These are phyloP conservation scores for Nemania sp. DNA, from an alignment of 2,329 filamentous ascomycete genomes.

Conservation along the genomic window DNA sequence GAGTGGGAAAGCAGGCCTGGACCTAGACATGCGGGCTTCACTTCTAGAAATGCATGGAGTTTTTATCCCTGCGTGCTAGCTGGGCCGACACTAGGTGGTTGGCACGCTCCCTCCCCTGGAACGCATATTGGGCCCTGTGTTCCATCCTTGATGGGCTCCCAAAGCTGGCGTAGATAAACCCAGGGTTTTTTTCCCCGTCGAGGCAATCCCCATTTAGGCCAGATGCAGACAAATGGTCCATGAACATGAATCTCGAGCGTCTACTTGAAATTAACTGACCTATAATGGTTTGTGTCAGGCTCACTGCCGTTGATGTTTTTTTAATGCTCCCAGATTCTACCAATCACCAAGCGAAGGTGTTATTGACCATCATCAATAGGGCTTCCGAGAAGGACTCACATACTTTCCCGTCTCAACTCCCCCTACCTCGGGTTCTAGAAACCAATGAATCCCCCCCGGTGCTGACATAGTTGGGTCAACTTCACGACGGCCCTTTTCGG, in stretches of 20 bases:
- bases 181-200: not conserved
- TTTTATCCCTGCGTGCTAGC: not conserved
- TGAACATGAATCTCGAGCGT: too few species aligned
- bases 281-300: not conserved
- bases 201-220: not conserved
- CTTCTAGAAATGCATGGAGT: not conserved
- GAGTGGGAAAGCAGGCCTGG: not conserved
- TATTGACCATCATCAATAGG: constrained; percentile 1
- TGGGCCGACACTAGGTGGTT: not conserved
- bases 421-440: not conserved
- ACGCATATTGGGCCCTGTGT: constrained; percentile 5
- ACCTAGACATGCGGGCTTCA: constrained; percentile 10
- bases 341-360: constrained; percentile 1
- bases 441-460: not conserved
- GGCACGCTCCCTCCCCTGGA: constrained; percentile 9
- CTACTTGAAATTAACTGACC: too few species aligned
- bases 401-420: not conserved
- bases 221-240: not conserved
- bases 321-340: constrained; percentile 10
- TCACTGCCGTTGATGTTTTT: not conserved
- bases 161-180: too few species aligned
- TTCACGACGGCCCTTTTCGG: not conserved
- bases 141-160: too few species aligned
- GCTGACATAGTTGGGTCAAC: not conserved
- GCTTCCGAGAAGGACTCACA: not conserved